Evolutionary conservation across 371 early-diverging fungal species (phyloP).

Genomic region (Capillidium heterosporum): DNA sequence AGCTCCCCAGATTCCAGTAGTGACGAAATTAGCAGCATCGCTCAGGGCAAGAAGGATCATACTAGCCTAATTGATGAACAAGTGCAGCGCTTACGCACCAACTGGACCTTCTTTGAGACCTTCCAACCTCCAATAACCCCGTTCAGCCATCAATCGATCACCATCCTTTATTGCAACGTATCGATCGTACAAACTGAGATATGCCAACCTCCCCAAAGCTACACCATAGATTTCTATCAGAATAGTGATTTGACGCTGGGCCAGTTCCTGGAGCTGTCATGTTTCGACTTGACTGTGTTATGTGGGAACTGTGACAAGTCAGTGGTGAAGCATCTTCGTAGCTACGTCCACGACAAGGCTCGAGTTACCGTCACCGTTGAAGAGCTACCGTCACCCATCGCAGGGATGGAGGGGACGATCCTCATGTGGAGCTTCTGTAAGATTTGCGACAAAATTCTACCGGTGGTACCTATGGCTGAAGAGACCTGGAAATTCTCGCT

Average conservation of each 20-base stretch:
- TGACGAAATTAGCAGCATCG: background rate
- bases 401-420: conserved; percentile 54
- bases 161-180: conserved; percentile 49
- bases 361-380: conserved; percentile 58
- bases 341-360: conserved; percentile 66
- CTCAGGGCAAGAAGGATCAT: background rate
- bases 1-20: background rate
- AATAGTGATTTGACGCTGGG: conserved; percentile 69
- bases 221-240: conserved; percentile 61
- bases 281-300: conserved; percentile 31
- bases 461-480: conserved; percentile 56
- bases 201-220: conserved; percentile 53
- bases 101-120: conserved; percentile 33
- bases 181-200: conserved; percentile 39
- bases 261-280: conserved; percentile 68
- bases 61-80: conserved; percentile 15
- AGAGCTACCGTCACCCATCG: conserved; percentile 16
- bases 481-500: conserved; percentile 83
- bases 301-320: conserved; percentile 61
- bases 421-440: conserved; percentile 73
- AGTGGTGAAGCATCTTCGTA: conserved; percentile 54
- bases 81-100: conserved; percentile 23
- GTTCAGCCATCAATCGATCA: conserved; percentile 42
- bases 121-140: conserved; percentile 31
- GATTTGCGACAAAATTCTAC: conserved; percentile 47